These are phyloP conservation scores for Fusarium sp. DNA, from an alignment of 2,329 filamentous ascomycete genomes.

Conservation along the genomic window DNA sequence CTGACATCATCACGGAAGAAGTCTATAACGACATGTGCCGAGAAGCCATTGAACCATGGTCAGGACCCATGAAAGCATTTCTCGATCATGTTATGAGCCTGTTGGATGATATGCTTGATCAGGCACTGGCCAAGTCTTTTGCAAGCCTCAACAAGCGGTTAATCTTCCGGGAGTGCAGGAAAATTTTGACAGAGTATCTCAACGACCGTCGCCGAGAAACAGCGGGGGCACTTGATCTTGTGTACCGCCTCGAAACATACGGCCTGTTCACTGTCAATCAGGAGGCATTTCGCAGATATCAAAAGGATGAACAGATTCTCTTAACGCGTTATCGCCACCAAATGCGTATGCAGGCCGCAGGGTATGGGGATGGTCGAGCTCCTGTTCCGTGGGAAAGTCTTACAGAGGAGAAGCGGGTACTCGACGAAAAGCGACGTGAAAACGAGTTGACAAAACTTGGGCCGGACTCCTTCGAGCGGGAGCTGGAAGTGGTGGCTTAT, in stretches of 20 bases:
- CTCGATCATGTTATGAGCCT: slow-evolving; percentile 58
- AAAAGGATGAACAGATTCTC: slow-evolving; percentile 56
- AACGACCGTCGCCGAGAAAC: slow-evolving; percentile 51
- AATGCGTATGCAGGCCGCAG: slow-evolving; percentile 56
- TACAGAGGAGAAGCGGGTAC: slow-evolving; percentile 57
- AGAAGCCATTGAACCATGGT: slow-evolving; percentile 68
- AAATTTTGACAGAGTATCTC: slow-evolving; percentile 58
- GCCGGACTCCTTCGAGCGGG: slow-evolving; percentile 65
- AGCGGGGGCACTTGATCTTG: slow-evolving; percentile 50
- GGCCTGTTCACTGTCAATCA: slow-evolving; percentile 68
- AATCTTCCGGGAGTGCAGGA: slow-evolving; percentile 59
- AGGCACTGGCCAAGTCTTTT: slow-evolving; percentile 60
- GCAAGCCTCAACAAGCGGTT: slow-evolving; percentile 56
- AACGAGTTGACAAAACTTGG: slow-evolving; percentile 60
- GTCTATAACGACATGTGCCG: slow-evolving; percentile 68
- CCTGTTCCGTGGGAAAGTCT: slow-evolving; percentile 56
- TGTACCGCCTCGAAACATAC: slow-evolving; percentile 63
- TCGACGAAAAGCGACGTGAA: slow-evolving; percentile 56
- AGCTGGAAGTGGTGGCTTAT: slow-evolving; percentile 70
- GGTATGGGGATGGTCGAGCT: slow-evolving; percentile 43
- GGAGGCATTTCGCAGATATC: slow-evolving; percentile 57
- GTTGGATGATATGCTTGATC: slow-evolving; percentile 57
- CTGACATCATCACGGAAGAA: slow-evolving; percentile 66
- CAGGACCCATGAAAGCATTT: slow-evolving; percentile 60
- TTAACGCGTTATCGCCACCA: slow-evolving; percentile 60